Conservation (phyloP, 2,329 filamentous ascomycete species). For the Penicillium nordicum region DNA sequence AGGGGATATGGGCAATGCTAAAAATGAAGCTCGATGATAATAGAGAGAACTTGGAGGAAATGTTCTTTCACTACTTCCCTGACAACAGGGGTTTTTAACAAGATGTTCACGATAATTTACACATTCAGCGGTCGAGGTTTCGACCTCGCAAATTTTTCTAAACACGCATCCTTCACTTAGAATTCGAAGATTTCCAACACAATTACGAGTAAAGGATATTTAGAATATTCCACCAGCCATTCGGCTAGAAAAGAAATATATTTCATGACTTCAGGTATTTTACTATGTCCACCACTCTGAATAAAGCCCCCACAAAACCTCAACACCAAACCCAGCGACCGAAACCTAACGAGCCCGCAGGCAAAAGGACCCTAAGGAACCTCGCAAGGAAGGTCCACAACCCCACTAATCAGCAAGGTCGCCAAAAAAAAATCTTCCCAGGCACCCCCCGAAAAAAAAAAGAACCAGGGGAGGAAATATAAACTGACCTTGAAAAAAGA, state of each 20-base stretch:
- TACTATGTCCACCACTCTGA: neutral
- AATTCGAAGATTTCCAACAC: neutral
- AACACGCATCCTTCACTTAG: neutral
- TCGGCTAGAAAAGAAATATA: neutral
- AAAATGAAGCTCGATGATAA: slow-evolving; percentile 29
- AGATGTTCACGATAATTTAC: slow-evolving; percentile 23
- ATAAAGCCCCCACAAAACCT: neutral
- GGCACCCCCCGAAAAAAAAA: slow-evolving; percentile 11
- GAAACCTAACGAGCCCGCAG: slow-evolving; percentile 4
- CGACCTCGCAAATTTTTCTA: slow-evolving; percentile 6
- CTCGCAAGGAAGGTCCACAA: slow-evolving; percentile 16
- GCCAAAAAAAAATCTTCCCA: slow-evolving; percentile 25
- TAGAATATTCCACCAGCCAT: neutral
- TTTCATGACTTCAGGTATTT: neutral
- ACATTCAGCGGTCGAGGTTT: slow-evolving; percentile 17
- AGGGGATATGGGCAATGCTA: slow-evolving; percentile 17
- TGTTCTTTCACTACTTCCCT: slow-evolving; percentile 20
- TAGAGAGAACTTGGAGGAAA: slow-evolving; percentile 43
- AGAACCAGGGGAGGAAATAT: slow-evolving; percentile 4
- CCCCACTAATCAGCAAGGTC: slow-evolving; percentile 39
- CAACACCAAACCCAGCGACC: slow-evolving; percentile 19
- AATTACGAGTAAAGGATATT: neutral
- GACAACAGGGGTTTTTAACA: slow-evolving; percentile 15
- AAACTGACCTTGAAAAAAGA: slow-evolving; percentile 50
- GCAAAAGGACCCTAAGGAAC: slow-evolving; percentile 9